These are phyloP conservation scores for Melocanna baccifera DNA, from an alignment of 176 grass and related monocot genomes.

Conservation along the genomic window DNA sequence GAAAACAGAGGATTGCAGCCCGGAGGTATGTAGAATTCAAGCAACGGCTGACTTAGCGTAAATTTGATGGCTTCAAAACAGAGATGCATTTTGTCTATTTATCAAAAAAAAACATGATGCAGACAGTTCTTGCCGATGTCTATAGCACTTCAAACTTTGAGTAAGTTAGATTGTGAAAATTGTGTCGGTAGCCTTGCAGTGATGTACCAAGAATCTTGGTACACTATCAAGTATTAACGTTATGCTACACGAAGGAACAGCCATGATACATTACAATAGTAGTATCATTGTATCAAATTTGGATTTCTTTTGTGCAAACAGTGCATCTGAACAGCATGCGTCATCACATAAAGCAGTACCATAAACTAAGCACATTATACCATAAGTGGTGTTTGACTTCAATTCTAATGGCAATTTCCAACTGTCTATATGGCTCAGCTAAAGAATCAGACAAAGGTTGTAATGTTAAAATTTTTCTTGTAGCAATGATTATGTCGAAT, in stretches of 20 bases:
- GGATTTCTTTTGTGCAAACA: not conserved
- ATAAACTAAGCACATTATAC: not conserved
- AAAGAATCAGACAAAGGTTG: not conserved
- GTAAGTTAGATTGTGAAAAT: not conserved
- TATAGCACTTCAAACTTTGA: not conserved
- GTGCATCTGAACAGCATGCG: not conserved
- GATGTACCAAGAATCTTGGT: not conserved
- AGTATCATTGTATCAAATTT: not conserved
- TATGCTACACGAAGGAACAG: not conserved
- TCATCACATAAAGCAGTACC: not conserved
- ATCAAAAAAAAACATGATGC: not conserved
- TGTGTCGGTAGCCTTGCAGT: not conserved
- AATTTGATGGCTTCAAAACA: not conserved
- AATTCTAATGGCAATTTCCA: not conserved
- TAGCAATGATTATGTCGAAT: not conserved
- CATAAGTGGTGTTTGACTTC: not conserved
- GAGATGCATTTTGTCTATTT: not conserved
- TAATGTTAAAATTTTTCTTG: not conserved
- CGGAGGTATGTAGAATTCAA: not conserved
- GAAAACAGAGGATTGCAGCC: constrained; percentile 24
- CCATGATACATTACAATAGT: not conserved
- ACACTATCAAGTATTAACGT: not conserved
- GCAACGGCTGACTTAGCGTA: not conserved
- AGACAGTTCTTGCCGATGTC: not conserved
- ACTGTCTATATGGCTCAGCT: not conserved